Evolutionary conservation across 148 eudicot species (phyloP), one percentile per base, ranked within the genome.

Genomic region (Heliosperma pusillum): DNA sequence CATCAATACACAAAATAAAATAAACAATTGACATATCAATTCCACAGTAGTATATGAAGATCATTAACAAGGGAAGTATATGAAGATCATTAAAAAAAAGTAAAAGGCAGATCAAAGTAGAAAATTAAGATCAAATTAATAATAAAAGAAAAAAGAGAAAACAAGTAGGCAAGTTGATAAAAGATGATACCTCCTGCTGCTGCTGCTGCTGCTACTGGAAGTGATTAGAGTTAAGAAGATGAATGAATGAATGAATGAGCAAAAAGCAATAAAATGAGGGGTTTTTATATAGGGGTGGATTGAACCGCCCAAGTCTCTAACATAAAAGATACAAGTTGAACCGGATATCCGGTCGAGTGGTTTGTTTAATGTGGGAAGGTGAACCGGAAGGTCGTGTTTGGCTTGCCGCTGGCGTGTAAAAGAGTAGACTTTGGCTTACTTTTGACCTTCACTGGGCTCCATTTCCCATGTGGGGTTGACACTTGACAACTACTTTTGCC

Each of bases 321-420:
- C n/a, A n/a, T n/a, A n/a, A n/a, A n/a, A 11, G 42, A 79, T 60
- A 73, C n/a, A 61, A 70, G 78, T 19, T 11, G 21, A 65, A 8
- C 72, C 42, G 67, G 72, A 20, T 10, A 40, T 56, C 77, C 76
- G 76, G 66, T 55, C 53, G 52, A 10, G 17, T 4, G 56, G 33
- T n/a, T 67, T 11, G 3, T 21, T 45, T 68, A 12, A 12, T 44
- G 53, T 68, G 69, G 77, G 77, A 52, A 57, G 10, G 42, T 44
- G 60, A 47, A 63, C 76, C 57, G 70, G 74, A 27, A 30, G 73
- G 83, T 76, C 76, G 76, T 59, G 59, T 63, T 40, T 45, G 75
- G 73, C 57, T 80, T 79, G 74, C 83, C 71, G 73, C 57, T 80
- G 83, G 74, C 83, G 83, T 80, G 83, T 76, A 25, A 66, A 75